Percentiles rank a stretch among this genome's conserved stretches.
Evolutionary conservation across 257 asterid species (phyloP).

Genomic region (Plantago elongata): DNA sequence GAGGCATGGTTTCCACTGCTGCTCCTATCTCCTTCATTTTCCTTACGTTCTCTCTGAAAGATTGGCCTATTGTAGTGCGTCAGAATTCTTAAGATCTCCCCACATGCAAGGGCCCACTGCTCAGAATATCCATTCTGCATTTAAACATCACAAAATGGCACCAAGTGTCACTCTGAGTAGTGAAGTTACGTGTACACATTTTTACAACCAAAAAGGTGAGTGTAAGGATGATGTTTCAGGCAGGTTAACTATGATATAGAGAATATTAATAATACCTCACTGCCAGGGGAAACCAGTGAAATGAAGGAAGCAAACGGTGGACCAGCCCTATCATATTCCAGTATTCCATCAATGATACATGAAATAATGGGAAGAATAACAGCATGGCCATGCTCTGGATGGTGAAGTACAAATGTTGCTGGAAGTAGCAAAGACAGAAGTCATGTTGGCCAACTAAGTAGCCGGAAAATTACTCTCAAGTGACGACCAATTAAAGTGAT

Average conservation of each 20-base stretch:
- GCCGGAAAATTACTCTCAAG: constrained; percentile 11
- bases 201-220: background rate
- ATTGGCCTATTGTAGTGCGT: constrained; percentile 95
- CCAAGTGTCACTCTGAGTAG: constrained; percentile 23
- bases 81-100: constrained; percentile 87
- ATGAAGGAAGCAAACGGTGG: constrained; percentile 93
- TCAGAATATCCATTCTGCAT: constrained; percentile 88
- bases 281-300: constrained; percentile 75
- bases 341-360: constrained; percentile 70
- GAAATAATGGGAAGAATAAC: constrained; percentile 95
- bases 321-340: constrained; percentile 66
- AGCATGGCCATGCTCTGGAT: constrained; percentile 97
- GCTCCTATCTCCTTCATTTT: constrained; percentile 61
- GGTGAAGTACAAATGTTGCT: constrained; percentile 96
- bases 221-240: constrained; percentile 3
- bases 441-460: constrained; percentile 20
- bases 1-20: constrained; percentile 68
- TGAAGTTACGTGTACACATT: background rate
- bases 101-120: constrained; percentile 99
- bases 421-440: constrained; percentile 36
- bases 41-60: constrained; percentile 65
- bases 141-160: constrained; percentile 16
- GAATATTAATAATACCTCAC: constrained; percentile 50
- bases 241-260: constrained; percentile 8
- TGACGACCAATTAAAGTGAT: constrained; percentile 8